phyloP scores from a whole-genome alignment of 352 stramenopile genomes.

The Phytophthora uliginosa region DNA sequence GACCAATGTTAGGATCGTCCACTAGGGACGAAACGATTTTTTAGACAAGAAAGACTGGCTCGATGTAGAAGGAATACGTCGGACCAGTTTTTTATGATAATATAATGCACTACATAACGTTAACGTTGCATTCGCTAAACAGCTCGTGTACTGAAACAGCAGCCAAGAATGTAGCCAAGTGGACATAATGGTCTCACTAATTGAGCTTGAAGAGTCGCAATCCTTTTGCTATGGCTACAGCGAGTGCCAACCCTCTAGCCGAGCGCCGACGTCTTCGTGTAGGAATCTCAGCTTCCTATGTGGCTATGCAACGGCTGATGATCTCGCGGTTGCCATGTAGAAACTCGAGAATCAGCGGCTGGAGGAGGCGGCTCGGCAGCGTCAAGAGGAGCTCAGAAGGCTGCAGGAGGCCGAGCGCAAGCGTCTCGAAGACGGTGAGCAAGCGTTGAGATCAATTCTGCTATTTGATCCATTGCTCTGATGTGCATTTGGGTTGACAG shows the following conservation, averaged over 20 bases:
- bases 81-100: slow-evolving; percentile 31
- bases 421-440: slow-evolving; percentile 56
- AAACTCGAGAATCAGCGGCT: slow-evolving; percentile 82
- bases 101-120: slow-evolving; percentile 3
- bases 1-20: slow-evolving; percentile 35
- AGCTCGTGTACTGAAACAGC: not conserved
- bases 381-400: slow-evolving; percentile 51
- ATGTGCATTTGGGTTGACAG: slow-evolving; percentile 22
- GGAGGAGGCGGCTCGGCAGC: slow-evolving; percentile 59
- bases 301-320: slow-evolving; percentile 3
- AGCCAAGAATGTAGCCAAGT: not conserved
- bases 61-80: slow-evolving; percentile 40
- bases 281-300: slow-evolving; percentile 3
- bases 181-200: not conserved
- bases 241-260: slow-evolving; percentile 41
- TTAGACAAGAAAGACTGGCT: slow-evolving; percentile 20
- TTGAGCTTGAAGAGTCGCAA: slow-evolving; percentile 23
- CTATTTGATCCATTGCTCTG: not conserved
- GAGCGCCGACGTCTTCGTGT: slow-evolving; percentile 55
- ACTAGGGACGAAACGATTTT: slow-evolving; percentile 40
- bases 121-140: slow-evolving; percentile 2
- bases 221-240: not conserved
- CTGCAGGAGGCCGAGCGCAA: slow-evolving; percentile 59
- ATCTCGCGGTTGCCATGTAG: slow-evolving; percentile 29
- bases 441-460: not conserved